Conservation (phyloP, 164 flowering plant species). For the Annona squamosa region DNA sequence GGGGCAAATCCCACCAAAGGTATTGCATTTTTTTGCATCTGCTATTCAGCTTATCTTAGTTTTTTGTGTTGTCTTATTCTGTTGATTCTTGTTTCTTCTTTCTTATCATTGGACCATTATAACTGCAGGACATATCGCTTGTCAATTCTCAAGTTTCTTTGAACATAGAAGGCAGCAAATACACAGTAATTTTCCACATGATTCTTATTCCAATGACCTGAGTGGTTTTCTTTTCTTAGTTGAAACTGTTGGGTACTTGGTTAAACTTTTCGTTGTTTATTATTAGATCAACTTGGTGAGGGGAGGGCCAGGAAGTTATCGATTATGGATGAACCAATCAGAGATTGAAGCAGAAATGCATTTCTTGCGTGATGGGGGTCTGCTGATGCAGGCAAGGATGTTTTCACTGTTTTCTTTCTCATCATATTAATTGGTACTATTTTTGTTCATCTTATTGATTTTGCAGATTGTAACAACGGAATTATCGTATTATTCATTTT, state of each 20-base stretch:
- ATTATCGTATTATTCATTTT: not conserved
- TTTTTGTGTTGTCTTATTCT: conserved; percentile 1
- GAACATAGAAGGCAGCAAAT: conserved; percentile 98
- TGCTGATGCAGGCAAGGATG: conserved; percentile 86
- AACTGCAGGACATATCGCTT: conserved; percentile 88
- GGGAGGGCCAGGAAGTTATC: conserved; percentile 95
- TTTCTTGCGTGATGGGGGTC: conserved; percentile 97
- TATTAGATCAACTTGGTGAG: conserved; percentile 81
- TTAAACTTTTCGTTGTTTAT: conserved; percentile 3
- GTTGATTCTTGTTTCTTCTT: conserved; percentile 1
- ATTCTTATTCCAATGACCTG: not conserved
- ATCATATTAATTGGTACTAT: not conserved
- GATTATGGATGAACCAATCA: conserved; percentile 74
- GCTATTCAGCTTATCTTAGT: not conserved
- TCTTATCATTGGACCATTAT: conserved; percentile 4
- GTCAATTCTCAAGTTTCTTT: conserved; percentile 86
- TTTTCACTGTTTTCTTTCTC: not conserved
- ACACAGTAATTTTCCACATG: conserved; percentile 46
- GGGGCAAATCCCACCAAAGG: conserved; percentile 99
- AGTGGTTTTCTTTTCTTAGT: conserved; percentile 1
- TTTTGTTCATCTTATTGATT: not conserved
- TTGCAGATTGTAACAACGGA: not conserved
- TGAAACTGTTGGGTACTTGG: conserved; percentile 3
- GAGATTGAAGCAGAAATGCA: conserved; percentile 96
- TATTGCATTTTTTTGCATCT: conserved; percentile 15